phyloP scores from a whole-genome alignment of 192 early-diverging fungal species.

The Rhizophagus prolifer region DNA sequence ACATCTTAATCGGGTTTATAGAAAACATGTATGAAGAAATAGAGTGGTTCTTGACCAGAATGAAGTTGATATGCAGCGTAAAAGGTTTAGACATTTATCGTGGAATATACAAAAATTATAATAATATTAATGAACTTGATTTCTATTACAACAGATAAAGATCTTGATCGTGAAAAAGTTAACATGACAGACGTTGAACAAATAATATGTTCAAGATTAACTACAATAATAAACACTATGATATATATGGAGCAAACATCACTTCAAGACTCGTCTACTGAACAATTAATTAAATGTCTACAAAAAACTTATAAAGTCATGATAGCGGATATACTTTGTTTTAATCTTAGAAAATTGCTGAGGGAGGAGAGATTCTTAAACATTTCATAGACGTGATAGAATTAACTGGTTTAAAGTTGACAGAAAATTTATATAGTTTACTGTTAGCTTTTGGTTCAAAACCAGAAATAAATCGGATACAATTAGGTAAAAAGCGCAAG shows the following conservation, averaged over 20 bases:
- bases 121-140: neutral
- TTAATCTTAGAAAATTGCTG: slow-evolving; percentile 18
- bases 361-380: neutral
- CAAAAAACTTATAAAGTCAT: slow-evolving; percentile 51
- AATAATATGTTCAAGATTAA: slow-evolving; percentile 41
- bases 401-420: slow-evolving; percentile 44
- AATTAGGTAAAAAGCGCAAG: slow-evolving; percentile 29
- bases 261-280: slow-evolving; percentile 41
- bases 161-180: neutral
- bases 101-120: too few species aligned
- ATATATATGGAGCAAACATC: slow-evolving; percentile 44
- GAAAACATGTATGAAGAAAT: slow-evolving; percentile 48
- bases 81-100: slow-evolving; percentile 6
- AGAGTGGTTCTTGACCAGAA: slow-evolving; percentile 47
- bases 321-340: slow-evolving; percentile 10
- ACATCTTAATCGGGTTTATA: slow-evolving; percentile 42
- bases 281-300: slow-evolving; percentile 50
- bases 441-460: slow-evolving; percentile 37
- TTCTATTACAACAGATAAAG: neutral
- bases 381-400: slow-evolving; percentile 47
- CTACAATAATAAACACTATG: slow-evolving; percentile 39
- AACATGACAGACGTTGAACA: slow-evolving; percentile 36
- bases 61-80: slow-evolving; percentile 34
- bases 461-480: slow-evolving; percentile 24
- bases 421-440: slow-evolving; percentile 55